Percentiles rank a stretch among this genome's conserved stretches.
Evolutionary conservation across 495 filamentous ascomycete genomes (phyloP).

Genomic region (Penicillium nucicola): DNA sequence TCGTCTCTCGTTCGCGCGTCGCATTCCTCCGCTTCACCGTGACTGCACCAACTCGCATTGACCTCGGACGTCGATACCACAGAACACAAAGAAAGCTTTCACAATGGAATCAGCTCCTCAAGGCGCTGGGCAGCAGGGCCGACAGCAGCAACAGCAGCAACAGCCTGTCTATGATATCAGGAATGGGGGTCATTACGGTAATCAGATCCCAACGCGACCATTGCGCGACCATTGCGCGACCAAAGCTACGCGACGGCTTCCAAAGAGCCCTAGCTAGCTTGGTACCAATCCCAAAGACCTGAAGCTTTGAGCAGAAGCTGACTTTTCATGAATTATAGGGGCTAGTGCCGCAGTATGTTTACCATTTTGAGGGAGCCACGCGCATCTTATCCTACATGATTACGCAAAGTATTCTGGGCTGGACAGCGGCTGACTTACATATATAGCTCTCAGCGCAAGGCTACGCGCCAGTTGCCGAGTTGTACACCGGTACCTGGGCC

Average conservation of each 20-base stretch:
- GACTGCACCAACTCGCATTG: slow-evolving; percentile 1
- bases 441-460: slow-evolving; percentile 69
- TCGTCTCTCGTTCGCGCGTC: slow-evolving; percentile 4
- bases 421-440: slow-evolving; percentile 9
- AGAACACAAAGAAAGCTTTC: slow-evolving; percentile 8
- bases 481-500: slow-evolving; percentile 92
- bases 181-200: slow-evolving; percentile 89
- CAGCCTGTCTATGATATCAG: slow-evolving; percentile 68
- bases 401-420: neutral
- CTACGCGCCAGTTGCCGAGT: slow-evolving; percentile 76
- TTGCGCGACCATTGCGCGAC: neutral
- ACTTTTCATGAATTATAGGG: slow-evolving; percentile 43
- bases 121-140: slow-evolving; percentile 52
- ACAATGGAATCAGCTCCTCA: slow-evolving; percentile 58
- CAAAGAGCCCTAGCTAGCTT: neutral
- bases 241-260: neutral
- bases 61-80: neutral
- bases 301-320: slow-evolving; percentile 4
- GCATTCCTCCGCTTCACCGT: neutral
- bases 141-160: slow-evolving; percentile 49
- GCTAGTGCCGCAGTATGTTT: slow-evolving; percentile 75
- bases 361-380: neutral
- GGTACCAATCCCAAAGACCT: neutral
- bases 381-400: neutral
- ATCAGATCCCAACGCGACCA: neutral